Percentiles rank a stretch among this genome's conserved stretches.
phyloP scores from a whole-genome alignment of 352 stramenopile species.

The Phytophthora niederhauseri region DNA sequence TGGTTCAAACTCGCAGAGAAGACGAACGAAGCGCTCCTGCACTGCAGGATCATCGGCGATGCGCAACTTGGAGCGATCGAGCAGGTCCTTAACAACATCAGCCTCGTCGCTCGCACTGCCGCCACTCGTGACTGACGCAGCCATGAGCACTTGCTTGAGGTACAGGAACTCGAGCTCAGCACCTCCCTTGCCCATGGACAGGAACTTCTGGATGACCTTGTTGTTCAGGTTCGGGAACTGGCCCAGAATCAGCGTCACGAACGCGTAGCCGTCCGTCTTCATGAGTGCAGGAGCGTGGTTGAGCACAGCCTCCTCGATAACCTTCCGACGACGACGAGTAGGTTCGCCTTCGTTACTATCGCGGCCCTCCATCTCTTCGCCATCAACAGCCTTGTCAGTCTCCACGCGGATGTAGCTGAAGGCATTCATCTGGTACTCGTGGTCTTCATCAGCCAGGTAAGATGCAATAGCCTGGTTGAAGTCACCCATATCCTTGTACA shows the following conservation, averaged over 20 bases:
- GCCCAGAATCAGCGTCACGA: conserved; percentile 88
- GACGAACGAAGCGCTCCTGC: conserved; percentile 81
- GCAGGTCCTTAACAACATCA: conserved; percentile 79
- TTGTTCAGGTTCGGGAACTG: conserved; percentile 89
- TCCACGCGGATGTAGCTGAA: conserved; percentile 85
- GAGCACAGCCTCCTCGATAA: conserved; percentile 83
- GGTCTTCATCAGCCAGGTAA: conserved; percentile 80
- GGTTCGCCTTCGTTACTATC: conserved; percentile 41
- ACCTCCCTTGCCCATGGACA: conserved; percentile 80
- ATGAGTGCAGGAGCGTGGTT: conserved; percentile 82
- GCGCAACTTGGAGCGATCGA: conserved; percentile 82
- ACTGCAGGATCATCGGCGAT: conserved; percentile 83
- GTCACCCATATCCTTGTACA: conserved; percentile 84
- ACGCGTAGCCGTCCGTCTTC: conserved; percentile 88
- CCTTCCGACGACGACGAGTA: conserved; percentile 55
- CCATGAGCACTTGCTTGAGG: conserved; percentile 80
- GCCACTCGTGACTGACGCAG: conserved; percentile 52
- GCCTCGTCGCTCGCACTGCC: conserved; percentile 61
- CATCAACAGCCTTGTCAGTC: conserved; percentile 54
- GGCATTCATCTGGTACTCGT: conserved; percentile 83
- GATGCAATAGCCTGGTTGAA: conserved; percentile 79
- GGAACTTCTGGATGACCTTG: conserved; percentile 84
- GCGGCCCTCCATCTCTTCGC: conserved; percentile 44
- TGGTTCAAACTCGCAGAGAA: conserved; percentile 85
- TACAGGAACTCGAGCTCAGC: conserved; percentile 85